These are phyloP conservation scores for Fagus sylvatica DNA, from an alignment of 306 rosid genomes.

Conservation along the genomic window DNA sequence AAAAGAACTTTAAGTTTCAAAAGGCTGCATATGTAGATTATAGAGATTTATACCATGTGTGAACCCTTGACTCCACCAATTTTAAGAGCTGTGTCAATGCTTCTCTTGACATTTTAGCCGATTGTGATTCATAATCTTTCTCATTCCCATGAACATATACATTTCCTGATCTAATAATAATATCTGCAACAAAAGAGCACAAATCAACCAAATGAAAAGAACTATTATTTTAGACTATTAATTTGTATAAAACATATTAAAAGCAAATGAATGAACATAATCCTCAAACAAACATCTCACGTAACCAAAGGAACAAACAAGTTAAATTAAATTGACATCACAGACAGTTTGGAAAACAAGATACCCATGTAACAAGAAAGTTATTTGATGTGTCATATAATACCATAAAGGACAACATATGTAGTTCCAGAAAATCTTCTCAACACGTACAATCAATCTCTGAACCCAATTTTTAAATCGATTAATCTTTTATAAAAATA, in stretches of 20 bases:
- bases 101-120: slow-evolving; percentile 57
- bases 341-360: not conserved
- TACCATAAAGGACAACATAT: not conserved
- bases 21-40: not conserved
- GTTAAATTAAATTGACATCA: not conserved
- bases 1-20: slow-evolving; percentile 12
- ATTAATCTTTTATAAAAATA: too few species aligned
- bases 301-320: not conserved
- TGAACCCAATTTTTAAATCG: not conserved
- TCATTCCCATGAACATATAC: slow-evolving; percentile 45
- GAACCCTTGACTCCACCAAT: slow-evolving; percentile 56
- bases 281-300: not conserved
- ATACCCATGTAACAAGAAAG: not conserved
- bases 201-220: slow-evolving; percentile 13
- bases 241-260: not conserved
- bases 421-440: not conserved
- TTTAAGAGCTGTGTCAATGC: slow-evolving; percentile 63
- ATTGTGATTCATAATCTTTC: slow-evolving; percentile 52
- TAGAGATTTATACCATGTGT: slow-evolving; percentile 48
- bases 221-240: not conserved
- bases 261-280: not conserved
- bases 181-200: slow-evolving; percentile 48
- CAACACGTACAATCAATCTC: not conserved
- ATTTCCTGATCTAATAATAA: slow-evolving; percentile 44
- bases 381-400: not conserved